Evolutionary conservation across 2,329 filamentous ascomycete species (phyloP).

Genomic region (Ophiostoma populinum): DNA sequence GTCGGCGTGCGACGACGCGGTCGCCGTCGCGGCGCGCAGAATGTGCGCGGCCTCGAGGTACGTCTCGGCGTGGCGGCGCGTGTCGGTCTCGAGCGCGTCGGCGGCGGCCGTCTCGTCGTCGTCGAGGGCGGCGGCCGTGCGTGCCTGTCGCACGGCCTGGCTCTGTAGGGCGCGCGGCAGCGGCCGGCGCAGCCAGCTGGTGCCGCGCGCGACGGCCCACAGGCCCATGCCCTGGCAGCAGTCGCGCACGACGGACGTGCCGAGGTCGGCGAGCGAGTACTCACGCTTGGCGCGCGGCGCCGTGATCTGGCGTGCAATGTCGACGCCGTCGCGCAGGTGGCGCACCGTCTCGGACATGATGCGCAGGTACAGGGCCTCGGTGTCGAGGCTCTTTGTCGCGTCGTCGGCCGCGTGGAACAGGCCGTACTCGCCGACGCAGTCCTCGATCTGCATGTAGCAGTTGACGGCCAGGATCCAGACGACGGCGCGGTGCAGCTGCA

Average conservation of each 20-base stretch:
- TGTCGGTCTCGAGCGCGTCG: not conserved
- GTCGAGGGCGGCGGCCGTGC: too few relatives aligned
- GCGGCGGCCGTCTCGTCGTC: not conserved
- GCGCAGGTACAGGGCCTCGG: constrained; percentile 3
- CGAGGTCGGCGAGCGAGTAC: constrained; percentile 9
- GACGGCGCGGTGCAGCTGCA: constrained; percentile 10
- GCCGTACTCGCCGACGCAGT: constrained; percentile 9
- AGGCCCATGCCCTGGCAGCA: constrained; percentile 8
- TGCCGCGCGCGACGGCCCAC: constrained; percentile 3
- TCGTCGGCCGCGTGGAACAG: not conserved
- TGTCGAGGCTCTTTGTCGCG: constrained; percentile 1
- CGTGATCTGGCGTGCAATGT: constrained; percentile 7
- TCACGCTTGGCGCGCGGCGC: not conserved
- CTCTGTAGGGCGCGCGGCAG: not conserved
- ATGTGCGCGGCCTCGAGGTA: constrained; percentile 3
- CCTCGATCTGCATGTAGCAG: constrained; percentile 12
- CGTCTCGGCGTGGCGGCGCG: not conserved
- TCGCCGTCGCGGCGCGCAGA: constrained; percentile 2
- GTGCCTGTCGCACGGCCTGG: not conserved
- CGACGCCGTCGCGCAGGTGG: constrained; percentile 6
- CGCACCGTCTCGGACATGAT: constrained; percentile 11
- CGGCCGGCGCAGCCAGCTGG: not conserved
- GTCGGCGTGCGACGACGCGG: constrained; percentile 7
- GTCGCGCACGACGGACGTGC: constrained; percentile 10
- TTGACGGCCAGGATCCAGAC: constrained; percentile 11